Percentiles rank a stretch among this genome's conserved stretches.
Conservation (phyloP, 1,139 yeast genomes). For the Fermentozyma sake region DNA sequence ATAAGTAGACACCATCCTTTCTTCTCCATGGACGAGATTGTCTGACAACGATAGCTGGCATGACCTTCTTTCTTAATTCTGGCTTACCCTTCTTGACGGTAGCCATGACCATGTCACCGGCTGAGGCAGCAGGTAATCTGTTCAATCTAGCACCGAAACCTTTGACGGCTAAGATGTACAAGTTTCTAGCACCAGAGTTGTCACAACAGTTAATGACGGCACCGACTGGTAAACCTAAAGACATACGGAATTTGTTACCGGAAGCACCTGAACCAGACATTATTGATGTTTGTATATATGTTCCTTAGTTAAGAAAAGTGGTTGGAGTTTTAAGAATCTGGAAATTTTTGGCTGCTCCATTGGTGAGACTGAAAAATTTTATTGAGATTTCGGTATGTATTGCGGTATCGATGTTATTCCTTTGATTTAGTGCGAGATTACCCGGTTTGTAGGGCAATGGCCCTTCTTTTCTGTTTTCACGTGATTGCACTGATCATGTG, state of each 20-base stretch:
- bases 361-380: too few relatives aligned
- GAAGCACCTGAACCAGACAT: constrained; percentile 95
- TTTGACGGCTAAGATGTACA: constrained; percentile 97
- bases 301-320: too few relatives aligned
- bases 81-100: constrained; percentile 99
- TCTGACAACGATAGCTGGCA: constrained; percentile 99
- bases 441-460: constrained; percentile 1
- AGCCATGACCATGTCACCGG: constrained; percentile 99
- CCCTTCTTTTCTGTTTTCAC: constrained; percentile 1
- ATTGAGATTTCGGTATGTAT: constrained; percentile 1
- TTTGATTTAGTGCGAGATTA: too few relatives aligned
- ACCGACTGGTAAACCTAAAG: constrained; percentile 99
- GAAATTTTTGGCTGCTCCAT: constrained; percentile 6
- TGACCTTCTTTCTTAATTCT: constrained; percentile 99
- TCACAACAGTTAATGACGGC: constrained; percentile 99
- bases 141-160: constrained; percentile 99
- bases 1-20: constrained; percentile 99
- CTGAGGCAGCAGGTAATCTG: constrained; percentile 99
- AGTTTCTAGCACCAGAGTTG: constrained; percentile 99
- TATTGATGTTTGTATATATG: constrained; percentile 13
- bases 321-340: too few relatives aligned
- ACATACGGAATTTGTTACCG: constrained; percentile 99
- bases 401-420: constrained; percentile 1
- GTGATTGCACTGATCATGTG: too few relatives aligned
- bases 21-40: constrained; percentile 99